phyloP scores from a whole-genome alignment of 345 rosid genomes.

The Gossypium turneri region DNA sequence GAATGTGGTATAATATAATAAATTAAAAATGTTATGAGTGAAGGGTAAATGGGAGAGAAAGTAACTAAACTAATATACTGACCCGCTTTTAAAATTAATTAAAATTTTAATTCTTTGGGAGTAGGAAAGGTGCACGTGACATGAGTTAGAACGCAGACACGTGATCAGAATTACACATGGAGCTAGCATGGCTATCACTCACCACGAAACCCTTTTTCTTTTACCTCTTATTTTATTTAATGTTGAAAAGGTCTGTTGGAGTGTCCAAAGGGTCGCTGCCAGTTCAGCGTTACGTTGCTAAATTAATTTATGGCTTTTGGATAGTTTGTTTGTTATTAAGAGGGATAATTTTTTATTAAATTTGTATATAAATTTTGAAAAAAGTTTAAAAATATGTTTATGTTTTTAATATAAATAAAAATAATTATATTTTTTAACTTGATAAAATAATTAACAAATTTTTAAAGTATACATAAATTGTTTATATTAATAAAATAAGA shows the following conservation, averaged over 20 bases:
- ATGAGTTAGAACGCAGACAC: constrained; percentile 37
- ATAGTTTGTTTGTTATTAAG: neutral
- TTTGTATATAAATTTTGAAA: too few species aligned
- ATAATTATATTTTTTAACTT: too few species aligned
- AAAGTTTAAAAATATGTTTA: too few species aligned
- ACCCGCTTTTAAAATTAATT: neutral
- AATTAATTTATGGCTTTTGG: neutral
- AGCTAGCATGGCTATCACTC: constrained; percentile 57
- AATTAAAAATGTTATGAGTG: neutral
- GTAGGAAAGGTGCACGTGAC: constrained; percentile 51
- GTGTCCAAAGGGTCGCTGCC: neutral
- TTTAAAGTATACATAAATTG: too few species aligned
- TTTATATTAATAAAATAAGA: too few species aligned
- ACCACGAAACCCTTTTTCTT: constrained; percentile 24
- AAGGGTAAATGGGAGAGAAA: neutral
- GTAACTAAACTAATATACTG: neutral
- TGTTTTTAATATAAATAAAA: too few species aligned
- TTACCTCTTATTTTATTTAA: neutral
- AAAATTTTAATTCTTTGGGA: constrained; percentile 6
- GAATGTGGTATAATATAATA: too few species aligned
- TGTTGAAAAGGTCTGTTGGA: constrained; percentile 14
- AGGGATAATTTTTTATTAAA: too few species aligned
- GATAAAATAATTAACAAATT: too few species aligned
- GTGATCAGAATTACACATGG: constrained; percentile 50
- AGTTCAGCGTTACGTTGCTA: neutral